Evolutionary conservation across 2,329 filamentous ascomycete genomes (phyloP).

Genomic region (Nothomitra cinnamomea): DNA sequence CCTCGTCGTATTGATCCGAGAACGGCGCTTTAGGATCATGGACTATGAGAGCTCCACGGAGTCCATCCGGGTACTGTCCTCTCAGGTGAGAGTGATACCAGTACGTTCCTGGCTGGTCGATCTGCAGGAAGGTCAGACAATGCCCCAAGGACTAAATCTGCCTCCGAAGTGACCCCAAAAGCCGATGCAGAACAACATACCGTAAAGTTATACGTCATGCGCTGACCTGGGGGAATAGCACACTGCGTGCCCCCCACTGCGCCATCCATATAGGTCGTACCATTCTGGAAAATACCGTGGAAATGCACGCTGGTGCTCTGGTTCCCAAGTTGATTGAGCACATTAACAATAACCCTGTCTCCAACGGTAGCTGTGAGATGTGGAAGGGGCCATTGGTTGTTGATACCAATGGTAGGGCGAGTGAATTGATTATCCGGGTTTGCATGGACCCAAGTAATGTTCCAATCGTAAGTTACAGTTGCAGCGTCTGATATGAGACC

Average conservation of each 20-base stretch:
- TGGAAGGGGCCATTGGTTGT: conserved; percentile 59
- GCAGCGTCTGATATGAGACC: conserved; percentile 21
- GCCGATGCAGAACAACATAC: conserved; percentile 22
- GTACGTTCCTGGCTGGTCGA: conserved; percentile 53
- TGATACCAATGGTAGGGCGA: conserved; percentile 59
- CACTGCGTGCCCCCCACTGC: conserved; percentile 50
- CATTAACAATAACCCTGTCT: conserved; percentile 42
- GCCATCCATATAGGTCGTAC: conserved; percentile 55
- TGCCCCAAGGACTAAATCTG: not conserved
- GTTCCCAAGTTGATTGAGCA: conserved; percentile 42
- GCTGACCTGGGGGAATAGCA: conserved; percentile 42
- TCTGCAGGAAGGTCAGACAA: conserved; percentile 18
- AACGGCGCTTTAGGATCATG: conserved; percentile 38
- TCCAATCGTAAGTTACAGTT: conserved; percentile 45
- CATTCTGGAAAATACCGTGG: conserved; percentile 55
- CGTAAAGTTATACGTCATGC: conserved; percentile 53
- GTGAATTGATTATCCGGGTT: conserved; percentile 52
- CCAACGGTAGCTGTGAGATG: conserved; percentile 44
- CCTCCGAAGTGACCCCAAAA: not conserved
- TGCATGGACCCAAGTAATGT: conserved; percentile 51
- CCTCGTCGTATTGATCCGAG: conserved; percentile 36
- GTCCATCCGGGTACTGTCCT: conserved; percentile 49
- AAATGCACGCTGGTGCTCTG: conserved; percentile 49
- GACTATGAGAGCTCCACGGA: conserved; percentile 50
- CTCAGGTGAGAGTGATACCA: conserved; percentile 56